Conservation (phyloP, 2,329 filamentous ascomycete species). For the Leptographium galeiforme region DNA sequence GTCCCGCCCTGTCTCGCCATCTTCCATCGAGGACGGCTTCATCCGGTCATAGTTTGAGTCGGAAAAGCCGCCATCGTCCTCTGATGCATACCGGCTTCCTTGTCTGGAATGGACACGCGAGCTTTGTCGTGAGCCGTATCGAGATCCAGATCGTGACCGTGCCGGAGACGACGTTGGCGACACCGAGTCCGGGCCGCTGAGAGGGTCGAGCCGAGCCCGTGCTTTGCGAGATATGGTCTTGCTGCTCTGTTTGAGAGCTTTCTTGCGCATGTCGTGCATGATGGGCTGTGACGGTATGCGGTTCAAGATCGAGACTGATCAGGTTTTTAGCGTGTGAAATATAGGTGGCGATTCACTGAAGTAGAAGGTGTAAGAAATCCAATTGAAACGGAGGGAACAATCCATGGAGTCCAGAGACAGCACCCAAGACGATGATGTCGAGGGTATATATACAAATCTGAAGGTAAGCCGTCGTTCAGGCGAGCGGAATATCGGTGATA, state of each 20-base stretch:
- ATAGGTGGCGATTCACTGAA: not conserved
- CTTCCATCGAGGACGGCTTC: not conserved
- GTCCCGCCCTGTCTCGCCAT: not conserved
- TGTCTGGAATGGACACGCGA: conserved; percentile 47
- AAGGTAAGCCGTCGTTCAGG: no score
- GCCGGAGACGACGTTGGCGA: conserved; percentile 46
- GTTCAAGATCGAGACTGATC: not conserved
- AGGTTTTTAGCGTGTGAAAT: no score
- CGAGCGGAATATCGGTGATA: no score
- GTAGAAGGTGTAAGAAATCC: not conserved
- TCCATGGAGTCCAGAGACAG: no score
- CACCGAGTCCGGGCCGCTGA: conserved; percentile 41
- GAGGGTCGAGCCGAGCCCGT: conserved; percentile 39
- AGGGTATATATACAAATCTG: no score
- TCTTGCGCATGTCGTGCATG: conserved; percentile 55
- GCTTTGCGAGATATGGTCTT: conserved; percentile 63
- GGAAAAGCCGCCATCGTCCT: conserved; percentile 38
- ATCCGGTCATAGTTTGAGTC: not conserved
- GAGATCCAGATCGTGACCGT: conserved; percentile 44
- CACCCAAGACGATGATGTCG: no score
- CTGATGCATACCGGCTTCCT: conserved; percentile 43
- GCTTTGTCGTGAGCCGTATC: conserved; percentile 26
- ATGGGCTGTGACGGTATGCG: not conserved
- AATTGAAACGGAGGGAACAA: not conserved
- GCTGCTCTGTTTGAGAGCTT: conserved; percentile 54